Percentiles rank a stretch among this genome's conserved stretches.
These are phyloP conservation scores for Mrakiaceae sp. DNA, from an alignment of 1,284 basidiomycete genomes.

Conservation along the genomic window DNA sequence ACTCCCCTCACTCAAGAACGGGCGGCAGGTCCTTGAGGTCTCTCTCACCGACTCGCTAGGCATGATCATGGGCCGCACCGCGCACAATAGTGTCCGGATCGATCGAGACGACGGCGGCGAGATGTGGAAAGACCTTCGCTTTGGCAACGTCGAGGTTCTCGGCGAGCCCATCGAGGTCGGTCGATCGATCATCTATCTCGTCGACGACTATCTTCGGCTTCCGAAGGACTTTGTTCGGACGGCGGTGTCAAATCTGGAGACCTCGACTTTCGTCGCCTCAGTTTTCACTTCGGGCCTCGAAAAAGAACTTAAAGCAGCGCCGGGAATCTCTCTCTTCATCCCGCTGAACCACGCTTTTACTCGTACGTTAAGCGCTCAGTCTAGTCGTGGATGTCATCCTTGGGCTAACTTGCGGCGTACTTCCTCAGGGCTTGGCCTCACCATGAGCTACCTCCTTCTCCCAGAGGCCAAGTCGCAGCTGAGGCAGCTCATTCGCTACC, in stretches of 20 bases:
- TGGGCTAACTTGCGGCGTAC: too few species aligned
- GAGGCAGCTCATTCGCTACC: slow-evolving; percentile 71
- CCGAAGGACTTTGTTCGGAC: slow-evolving; percentile 73
- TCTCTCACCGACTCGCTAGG: slow-evolving; percentile 40
- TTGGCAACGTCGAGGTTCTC: slow-evolving; percentile 72
- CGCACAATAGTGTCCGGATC: background rate
- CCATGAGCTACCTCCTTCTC: slow-evolving; percentile 71
- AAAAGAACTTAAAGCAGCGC: slow-evolving; percentile 51
- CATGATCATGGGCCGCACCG: slow-evolving; percentile 8
- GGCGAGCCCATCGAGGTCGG: slow-evolving; percentile 63
- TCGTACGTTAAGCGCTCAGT: too few species aligned
- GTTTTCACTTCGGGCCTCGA: slow-evolving; percentile 74
- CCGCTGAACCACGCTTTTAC: slow-evolving; percentile 76
- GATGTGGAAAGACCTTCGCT: slow-evolving; percentile 50
- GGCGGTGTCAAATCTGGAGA: slow-evolving; percentile 66
- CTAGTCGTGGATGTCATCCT: too few species aligned
- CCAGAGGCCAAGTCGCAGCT: slow-evolving; percentile 62
- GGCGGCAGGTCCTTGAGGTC: slow-evolving; percentile 60
- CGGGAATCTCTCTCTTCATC: slow-evolving; percentile 71
- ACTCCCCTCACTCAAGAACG: slow-evolving; percentile 53
- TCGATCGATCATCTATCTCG: slow-evolving; percentile 77
- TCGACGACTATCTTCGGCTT: slow-evolving; percentile 66
- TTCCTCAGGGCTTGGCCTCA: slow-evolving; percentile 63
- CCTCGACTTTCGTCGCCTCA: slow-evolving; percentile 82
- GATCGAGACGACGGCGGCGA: slow-evolving; percentile 20